Base-by-base conservation (phyloP, 2,329 filamentous ascomycete species). In the Helicocarpus griseus region DNA sequence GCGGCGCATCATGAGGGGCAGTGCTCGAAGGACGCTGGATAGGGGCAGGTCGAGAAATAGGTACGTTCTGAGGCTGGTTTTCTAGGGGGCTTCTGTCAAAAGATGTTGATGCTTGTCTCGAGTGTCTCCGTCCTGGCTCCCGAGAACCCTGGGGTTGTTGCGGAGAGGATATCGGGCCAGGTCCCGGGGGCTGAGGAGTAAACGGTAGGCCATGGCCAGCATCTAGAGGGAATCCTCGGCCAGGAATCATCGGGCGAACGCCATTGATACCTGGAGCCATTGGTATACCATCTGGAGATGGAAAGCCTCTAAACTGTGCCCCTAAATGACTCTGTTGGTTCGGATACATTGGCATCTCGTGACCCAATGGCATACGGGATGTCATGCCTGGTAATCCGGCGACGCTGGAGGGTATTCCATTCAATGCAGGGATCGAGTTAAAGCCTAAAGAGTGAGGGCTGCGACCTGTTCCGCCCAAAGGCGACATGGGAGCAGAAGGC, bases 1-100 rank as follows among this genome's bases (percentile, higher is more conserved):
- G 65, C 50, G 65, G 68, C 56, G 64, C 69, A 39, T 77, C 77
- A 50, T 73, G 73, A 28, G 79, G 78, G 55, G 77, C 76, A 8
- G 77, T 81, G 65, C 89, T 95, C 14, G 84, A 83, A 0, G 93
- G 91, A 31, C 89, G 81, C 56, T 91, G 88, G 56, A 97, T 96
- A 0, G 91, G 91, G 22, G 87, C 81, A 24, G 90, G 91, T 50
- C 89, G 80, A 43, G 85, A 79, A 54, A 94, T 91, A 1, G 87
- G 87, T 56, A 89, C 84, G 31, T 83, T 76, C 50, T 80, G 74
- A 9, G 75, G 68, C 24, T 76, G 71, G 14, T 74, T 73, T 7
- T 90, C 86, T 55, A 84, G 81, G 11, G 68, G 72, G 19, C 75
- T 73, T 56, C 75, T 75, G 48, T 79, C 77, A 54, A 73, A 75